These are phyloP conservation scores for Alternaria ethzedia DNA, from an alignment of 2,329 filamentous ascomycete genomes.

Conservation along the genomic window DNA sequence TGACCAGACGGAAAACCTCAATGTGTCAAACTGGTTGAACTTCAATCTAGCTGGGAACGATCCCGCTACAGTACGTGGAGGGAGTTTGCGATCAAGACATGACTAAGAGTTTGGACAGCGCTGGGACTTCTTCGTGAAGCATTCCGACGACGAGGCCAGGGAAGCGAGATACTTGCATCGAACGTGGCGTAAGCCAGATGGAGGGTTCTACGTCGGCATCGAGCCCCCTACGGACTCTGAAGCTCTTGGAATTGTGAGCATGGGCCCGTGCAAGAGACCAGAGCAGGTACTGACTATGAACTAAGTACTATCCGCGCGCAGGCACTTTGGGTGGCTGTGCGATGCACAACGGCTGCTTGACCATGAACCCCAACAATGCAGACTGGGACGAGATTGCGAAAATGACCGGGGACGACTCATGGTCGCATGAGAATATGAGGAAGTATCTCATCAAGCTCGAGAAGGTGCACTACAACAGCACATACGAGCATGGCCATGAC, in stretches of 20 bases:
- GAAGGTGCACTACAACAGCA: slow-evolving; percentile 34
- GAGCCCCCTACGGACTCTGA: slow-evolving; percentile 55
- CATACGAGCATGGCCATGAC: slow-evolving; percentile 25
- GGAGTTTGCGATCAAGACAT: accelerated
- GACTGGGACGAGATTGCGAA: slow-evolving; percentile 65
- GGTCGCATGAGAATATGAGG: slow-evolving; percentile 64
- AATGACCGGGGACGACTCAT: slow-evolving; percentile 65
- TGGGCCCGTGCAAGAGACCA: too few relatives aligned
- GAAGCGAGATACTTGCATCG: slow-evolving; percentile 64
- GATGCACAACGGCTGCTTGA: slow-evolving; percentile 63
- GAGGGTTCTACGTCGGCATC: slow-evolving; percentile 60
- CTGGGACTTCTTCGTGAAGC: slow-evolving; percentile 68
- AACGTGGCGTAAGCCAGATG: slow-evolving; percentile 60
- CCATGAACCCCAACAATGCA: slow-evolving; percentile 62
- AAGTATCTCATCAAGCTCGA: slow-evolving; percentile 55
- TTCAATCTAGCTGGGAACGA: slow-evolving; percentile 58
- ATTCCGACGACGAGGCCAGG: slow-evolving; percentile 61
- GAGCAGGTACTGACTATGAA: background rate
- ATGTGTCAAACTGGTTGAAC: slow-evolving; percentile 58
- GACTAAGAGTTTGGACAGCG: slow-evolving; percentile 20
- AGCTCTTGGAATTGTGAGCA: background rate
- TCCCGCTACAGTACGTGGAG: background rate
- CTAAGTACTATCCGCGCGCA: slow-evolving; percentile 61
- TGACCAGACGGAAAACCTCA: slow-evolving; percentile 58
- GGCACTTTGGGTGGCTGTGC: slow-evolving; percentile 64